Percentiles rank a stretch among this genome's conserved stretches.
Conservation (phyloP, 176 grass and related monocot genomes). For the Aegilops umbellulata region DNA sequence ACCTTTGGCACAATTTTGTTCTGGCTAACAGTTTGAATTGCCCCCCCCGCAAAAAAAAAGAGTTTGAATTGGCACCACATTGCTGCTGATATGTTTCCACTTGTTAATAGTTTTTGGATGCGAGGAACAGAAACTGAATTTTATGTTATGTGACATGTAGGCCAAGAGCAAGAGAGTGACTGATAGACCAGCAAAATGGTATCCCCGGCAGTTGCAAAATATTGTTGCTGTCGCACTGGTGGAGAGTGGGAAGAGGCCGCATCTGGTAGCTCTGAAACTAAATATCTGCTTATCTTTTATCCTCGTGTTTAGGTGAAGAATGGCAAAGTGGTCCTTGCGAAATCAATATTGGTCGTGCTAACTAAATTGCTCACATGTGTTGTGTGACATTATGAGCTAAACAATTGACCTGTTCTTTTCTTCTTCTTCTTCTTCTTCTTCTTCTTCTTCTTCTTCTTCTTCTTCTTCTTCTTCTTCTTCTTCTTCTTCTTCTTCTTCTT, state of each 20-base stretch:
- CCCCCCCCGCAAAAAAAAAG: too few species aligned
- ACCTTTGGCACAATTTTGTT: not conserved
- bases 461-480: too few species aligned
- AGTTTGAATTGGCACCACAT: too few species aligned
- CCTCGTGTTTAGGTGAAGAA: slow-evolving; percentile 15
- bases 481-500: too few species aligned
- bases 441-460: too few species aligned
- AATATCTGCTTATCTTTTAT: slow-evolving; percentile 11
- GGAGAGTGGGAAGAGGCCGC: slow-evolving; percentile 5
- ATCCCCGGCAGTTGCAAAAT: not conserved
- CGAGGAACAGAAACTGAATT: too few species aligned
- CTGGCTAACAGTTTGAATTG: not conserved
- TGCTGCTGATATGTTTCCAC: too few species aligned
- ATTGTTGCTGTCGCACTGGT: not conserved
- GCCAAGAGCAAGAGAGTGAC: too few species aligned
- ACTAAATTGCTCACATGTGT: slow-evolving; percentile 2
- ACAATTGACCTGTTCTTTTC: not conserved
- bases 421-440: too few species aligned
- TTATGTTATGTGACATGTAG: too few species aligned
- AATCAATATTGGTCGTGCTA: not conserved
- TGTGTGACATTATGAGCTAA: not conserved
- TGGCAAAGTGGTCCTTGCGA: slow-evolving; percentile 16
- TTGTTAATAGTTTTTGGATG: too few species aligned
- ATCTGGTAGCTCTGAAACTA: slow-evolving; percentile 1
- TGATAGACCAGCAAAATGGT: too few species aligned